Conservation (phyloP, 805 yeast genomes). For the Candida golubevii region DNA sequence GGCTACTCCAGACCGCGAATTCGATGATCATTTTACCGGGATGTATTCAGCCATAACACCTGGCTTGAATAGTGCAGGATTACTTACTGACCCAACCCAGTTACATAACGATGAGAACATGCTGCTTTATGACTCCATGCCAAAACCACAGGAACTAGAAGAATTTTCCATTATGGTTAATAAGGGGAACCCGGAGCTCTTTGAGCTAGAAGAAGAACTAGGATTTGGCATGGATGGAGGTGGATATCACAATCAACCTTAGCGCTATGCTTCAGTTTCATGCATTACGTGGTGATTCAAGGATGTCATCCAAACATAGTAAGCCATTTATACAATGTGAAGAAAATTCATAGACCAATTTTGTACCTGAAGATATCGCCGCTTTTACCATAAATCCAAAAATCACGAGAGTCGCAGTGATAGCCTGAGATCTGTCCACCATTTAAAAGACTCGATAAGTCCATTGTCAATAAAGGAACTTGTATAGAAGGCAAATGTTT, state of each 20-base stretch:
- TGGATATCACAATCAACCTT: slow-evolving; percentile 3
- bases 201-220: slow-evolving; percentile 40
- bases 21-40: slow-evolving; percentile 11
- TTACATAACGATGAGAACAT: slow-evolving; percentile 19
- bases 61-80: slow-evolving; percentile 19
- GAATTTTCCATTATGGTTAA: slow-evolving; percentile 27
- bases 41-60: slow-evolving; percentile 11
- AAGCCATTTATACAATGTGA: no score
- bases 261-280: background rate
- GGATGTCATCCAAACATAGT: no score
- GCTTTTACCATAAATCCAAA: slow-evolving; percentile 38
- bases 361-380: slow-evolving; percentile 38
- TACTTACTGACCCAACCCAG: slow-evolving; percentile 21
- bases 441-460: slow-evolving; percentile 28
- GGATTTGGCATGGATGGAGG: slow-evolving; percentile 43
- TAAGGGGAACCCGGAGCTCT: slow-evolving; percentile 25
- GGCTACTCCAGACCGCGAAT: slow-evolving; percentile 1
- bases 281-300: no score
- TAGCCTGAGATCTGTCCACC: slow-evolving; percentile 36
- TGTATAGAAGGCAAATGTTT: slow-evolving; percentile 36
- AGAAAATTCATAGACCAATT: slow-evolving; percentile 7
- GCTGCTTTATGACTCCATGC: slow-evolving; percentile 34
- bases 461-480: slow-evolving; percentile 31
- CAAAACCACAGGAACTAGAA: slow-evolving; percentile 42
- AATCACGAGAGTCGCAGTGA: slow-evolving; percentile 23